Evolutionary conservation across 306 rosid genomes (phyloP).

Genomic region (Prunus mume): DNA sequence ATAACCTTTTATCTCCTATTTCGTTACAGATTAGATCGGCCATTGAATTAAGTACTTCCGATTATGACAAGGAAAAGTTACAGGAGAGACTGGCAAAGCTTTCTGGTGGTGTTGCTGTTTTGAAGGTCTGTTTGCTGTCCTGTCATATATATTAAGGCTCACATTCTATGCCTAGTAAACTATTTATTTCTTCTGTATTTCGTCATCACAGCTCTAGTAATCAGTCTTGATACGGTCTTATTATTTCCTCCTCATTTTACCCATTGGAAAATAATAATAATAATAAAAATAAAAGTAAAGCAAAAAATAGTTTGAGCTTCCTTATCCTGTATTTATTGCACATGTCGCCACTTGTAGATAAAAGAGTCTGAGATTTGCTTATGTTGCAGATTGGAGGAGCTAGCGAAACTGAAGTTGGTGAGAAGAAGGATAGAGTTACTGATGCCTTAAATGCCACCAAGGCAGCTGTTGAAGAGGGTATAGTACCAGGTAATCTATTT

Average conservation of each 20-base stretch:
- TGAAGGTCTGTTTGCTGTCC: slow-evolving; percentile 50
- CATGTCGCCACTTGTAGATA: background rate
- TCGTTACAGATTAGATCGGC: slow-evolving; percentile 67
- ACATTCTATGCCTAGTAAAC: background rate
- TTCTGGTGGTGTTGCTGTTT: slow-evolving; percentile 97
- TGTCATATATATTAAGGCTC: background rate
- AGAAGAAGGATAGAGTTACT: slow-evolving; percentile 94
- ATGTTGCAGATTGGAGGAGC: slow-evolving; percentile 88
- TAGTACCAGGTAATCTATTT: slow-evolving; percentile 57
- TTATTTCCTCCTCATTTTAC: too few species aligned
- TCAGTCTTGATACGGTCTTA: too few species aligned
- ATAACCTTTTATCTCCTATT: background rate
- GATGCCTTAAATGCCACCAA: slow-evolving; percentile 96
- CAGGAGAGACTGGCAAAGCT: slow-evolving; percentile 94
- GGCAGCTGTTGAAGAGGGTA: slow-evolving; percentile 98
- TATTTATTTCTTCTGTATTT: background rate
- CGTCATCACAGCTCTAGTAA: background rate
- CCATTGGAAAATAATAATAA: too few species aligned
- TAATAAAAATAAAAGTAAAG: too few species aligned
- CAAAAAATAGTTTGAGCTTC: background rate
- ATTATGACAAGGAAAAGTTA: slow-evolving; percentile 91
- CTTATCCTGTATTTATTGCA: background rate
- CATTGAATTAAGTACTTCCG: slow-evolving; percentile 78
- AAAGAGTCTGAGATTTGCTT: slow-evolving; percentile 2
- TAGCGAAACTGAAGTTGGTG: slow-evolving; percentile 91